Percentiles rank a stretch among this genome's conserved stretches.
Conservation (phyloP, 148 eudicot genomes). For the Arctostaphylos glauca region DNA sequence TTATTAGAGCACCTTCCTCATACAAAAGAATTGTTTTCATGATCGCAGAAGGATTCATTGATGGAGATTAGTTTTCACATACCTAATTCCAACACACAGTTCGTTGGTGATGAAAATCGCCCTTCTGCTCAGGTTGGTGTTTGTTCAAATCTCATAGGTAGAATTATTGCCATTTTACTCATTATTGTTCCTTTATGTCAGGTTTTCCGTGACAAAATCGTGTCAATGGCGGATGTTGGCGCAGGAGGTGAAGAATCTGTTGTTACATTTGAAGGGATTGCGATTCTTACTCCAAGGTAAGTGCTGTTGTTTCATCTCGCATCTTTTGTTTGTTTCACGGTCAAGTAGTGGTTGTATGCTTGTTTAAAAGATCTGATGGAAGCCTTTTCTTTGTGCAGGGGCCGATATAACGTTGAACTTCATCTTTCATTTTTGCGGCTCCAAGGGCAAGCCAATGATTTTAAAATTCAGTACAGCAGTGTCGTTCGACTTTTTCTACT, state of each 20-base stretch:
- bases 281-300: constrained; percentile 94
- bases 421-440: constrained; percentile 91
- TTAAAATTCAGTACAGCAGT: constrained; percentile 96
- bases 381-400: constrained; percentile 47
- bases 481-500: constrained; percentile 84
- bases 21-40: constrained; percentile 2
- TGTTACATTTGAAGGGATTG: constrained; percentile 87
- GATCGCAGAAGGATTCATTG: constrained; percentile 87
- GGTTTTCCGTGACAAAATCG: constrained; percentile 90
- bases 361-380: constrained; percentile 8
- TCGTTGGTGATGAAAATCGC: constrained; percentile 91
- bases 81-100: constrained; percentile 88
- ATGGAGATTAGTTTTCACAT: constrained; percentile 97
- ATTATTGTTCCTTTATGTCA: constrained; percentile 21
- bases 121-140: constrained; percentile 82
- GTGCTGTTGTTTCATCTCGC: not conserved
- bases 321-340: not conserved
- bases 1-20: not conserved
- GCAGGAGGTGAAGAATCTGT: constrained; percentile 90
- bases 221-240: constrained; percentile 90
- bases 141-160: constrained; percentile 5
- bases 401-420: constrained; percentile 86
- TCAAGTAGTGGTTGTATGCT: not conserved
- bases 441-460: constrained; percentile 96
- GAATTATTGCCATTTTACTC: not conserved